Conservation (phyloP, 2,329 filamentous ascomycete species). For the Akanthomyces uredinophilus region DNA sequence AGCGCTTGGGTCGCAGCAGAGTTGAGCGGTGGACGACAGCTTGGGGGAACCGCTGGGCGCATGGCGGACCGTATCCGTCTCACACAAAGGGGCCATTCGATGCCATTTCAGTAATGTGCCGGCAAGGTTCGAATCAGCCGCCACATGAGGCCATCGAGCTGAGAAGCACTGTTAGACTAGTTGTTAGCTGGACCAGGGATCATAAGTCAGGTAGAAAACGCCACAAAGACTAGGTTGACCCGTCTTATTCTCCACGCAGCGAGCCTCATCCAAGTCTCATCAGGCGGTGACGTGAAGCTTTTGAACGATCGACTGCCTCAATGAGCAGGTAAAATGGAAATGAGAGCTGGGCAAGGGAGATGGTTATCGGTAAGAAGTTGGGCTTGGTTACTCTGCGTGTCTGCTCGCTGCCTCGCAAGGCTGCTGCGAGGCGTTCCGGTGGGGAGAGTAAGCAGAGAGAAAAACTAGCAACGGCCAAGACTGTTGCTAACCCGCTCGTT, state of each 20-base stretch:
- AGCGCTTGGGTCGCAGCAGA: neutral
- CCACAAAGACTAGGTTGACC: conserved; percentile 4
- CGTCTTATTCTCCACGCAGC: neutral
- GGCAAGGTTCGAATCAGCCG: neutral
- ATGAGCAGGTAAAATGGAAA: neutral
- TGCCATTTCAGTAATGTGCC: neutral
- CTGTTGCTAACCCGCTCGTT: neutral
- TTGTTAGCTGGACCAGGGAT: neutral
- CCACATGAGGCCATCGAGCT: conserved; percentile 1
- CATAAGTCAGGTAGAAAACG: conserved; percentile 4
- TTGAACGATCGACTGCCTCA: neutral
- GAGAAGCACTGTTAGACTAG: neutral
- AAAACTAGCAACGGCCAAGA: conserved; percentile 7
- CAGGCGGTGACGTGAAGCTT: neutral
- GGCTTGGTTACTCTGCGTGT: neutral
- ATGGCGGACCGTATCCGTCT: neutral
- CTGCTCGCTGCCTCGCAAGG: neutral
- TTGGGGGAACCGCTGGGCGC: neutral
- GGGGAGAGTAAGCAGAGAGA: conserved; percentile 8
- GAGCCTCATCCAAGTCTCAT: neutral
- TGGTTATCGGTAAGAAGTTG: neutral
- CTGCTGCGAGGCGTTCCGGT: neutral
- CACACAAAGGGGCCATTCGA: neutral
- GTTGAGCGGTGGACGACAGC: neutral
- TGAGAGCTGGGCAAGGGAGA: neutral